phyloP scores from a whole-genome alignment of 495 filamentous ascomycete species.

The Penicillium cinerascens region DNA sequence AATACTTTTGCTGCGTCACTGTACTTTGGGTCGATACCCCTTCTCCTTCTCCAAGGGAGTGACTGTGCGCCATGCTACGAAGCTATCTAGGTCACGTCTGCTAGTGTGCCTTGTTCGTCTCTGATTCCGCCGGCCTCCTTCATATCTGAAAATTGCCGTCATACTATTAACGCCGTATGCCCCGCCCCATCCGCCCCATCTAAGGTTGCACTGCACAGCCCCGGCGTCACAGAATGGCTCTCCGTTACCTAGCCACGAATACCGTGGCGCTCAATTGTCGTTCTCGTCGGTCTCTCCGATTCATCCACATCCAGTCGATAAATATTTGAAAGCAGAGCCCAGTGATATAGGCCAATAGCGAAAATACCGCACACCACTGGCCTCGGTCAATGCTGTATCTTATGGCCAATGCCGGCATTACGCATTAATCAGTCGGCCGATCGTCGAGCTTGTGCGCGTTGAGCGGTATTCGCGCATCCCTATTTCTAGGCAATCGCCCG shows the following conservation, averaged over 20 bases:
- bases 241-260: too few relatives aligned
- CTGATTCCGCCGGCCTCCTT: constrained; percentile 6
- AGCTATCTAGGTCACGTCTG: constrained; percentile 9
- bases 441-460: neutral
- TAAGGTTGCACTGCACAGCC: too few relatives aligned
- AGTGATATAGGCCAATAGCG: too few relatives aligned
- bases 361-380: too few relatives aligned
- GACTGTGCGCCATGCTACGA: constrained; percentile 7
- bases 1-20: too few relatives aligned
- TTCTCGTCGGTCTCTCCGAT: too few relatives aligned
- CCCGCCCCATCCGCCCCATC: neutral
- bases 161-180: constrained; percentile 7
- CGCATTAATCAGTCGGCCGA: neutral
- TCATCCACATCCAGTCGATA: too few relatives aligned
- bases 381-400: too few relatives aligned
- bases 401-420: too few relatives aligned
- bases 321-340: too few relatives aligned
- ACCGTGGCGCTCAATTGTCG: too few relatives aligned
- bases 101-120: constrained; percentile 4
- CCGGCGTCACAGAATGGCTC: too few relatives aligned
- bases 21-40: constrained; percentile 9
- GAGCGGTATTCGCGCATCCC: neutral
- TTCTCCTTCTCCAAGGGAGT: constrained; percentile 5
- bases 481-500: constrained; percentile 3
- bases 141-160: neutral